phyloP scores from a whole-genome alignment of 2,329 filamentous ascomycete species.

The Talaromyces sp. region DNA sequence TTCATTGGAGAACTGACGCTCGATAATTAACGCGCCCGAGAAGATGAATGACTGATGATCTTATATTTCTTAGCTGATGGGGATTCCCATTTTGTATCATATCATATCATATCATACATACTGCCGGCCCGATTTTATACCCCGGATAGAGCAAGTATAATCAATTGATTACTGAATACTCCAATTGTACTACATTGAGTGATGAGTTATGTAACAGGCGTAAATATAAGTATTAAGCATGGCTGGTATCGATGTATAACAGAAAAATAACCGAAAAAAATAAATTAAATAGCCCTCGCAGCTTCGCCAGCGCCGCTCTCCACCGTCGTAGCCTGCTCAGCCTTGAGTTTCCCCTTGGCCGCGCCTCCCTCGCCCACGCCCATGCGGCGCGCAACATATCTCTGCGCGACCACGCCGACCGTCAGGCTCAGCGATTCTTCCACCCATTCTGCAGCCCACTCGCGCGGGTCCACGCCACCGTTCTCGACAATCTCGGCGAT shows the following conservation, averaged over 20 bases:
- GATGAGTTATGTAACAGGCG: neutral
- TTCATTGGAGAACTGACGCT: conserved; percentile 64
- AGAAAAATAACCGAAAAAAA: neutral
- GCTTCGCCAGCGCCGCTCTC: conserved; percentile 56
- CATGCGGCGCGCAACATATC: conserved; percentile 93
- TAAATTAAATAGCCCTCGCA: conserved; percentile 43
- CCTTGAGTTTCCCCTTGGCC: conserved; percentile 49
- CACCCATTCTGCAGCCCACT: conserved; percentile 97
- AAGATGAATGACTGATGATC: neutral
- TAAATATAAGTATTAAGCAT: neutral
- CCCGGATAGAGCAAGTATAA: neutral
- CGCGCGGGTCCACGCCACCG: conserved; percentile 78
- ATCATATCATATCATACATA: neutral
- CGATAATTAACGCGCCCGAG: conserved; percentile 16
- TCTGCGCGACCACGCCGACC: conserved; percentile 82
- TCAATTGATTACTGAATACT: neutral
- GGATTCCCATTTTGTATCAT: neutral
- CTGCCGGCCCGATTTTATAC: neutral
- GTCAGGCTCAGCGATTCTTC: conserved; percentile 76
- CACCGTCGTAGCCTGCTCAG: conserved; percentile 49
- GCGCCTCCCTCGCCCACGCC: conserved; percentile 79
- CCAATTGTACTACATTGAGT: neutral
- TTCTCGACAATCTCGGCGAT: conserved; percentile 75
- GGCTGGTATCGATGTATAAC: neutral
- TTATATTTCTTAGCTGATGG: neutral